Evolutionary conservation across 768 basidiomycete species (phyloP).

Genomic region (Hortiboletus flavorubellus): DNA sequence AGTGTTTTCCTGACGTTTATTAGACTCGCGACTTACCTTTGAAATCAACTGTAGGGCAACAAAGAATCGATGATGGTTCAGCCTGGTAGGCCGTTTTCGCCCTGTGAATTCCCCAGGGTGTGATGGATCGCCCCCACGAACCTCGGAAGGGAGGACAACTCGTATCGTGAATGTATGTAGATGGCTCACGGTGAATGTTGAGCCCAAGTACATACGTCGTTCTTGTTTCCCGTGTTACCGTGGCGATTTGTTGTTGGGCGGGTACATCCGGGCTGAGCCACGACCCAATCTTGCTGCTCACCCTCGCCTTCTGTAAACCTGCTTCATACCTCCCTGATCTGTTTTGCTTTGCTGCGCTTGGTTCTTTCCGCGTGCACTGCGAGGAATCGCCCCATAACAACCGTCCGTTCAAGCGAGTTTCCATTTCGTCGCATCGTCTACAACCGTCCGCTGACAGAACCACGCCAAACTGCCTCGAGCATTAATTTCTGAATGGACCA

Average conservation of each 20-base stretch:
- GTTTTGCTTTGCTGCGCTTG: not conserved
- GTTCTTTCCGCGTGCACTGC: not conserved
- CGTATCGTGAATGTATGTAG: not conserved
- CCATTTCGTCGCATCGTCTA: not conserved
- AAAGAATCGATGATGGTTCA: slow-evolving; percentile 33
- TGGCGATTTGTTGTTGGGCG: slow-evolving; percentile 26
- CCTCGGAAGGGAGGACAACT: not conserved
- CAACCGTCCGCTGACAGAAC: not conserved
- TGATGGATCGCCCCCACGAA: not conserved
- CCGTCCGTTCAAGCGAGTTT: not conserved
- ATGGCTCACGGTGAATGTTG: not conserved
- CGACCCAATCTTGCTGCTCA: slow-evolving; percentile 2
- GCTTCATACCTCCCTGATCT: not conserved
- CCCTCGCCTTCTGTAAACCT: not conserved
- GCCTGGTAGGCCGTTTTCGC: not conserved
- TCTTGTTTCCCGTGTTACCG: slow-evolving; percentile 22
- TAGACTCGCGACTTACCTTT: not conserved
- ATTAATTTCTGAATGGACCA: slow-evolving; percentile 24
- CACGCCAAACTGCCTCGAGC: slow-evolving; percentile 11
- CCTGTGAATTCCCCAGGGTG: not conserved
- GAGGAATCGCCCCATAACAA: not conserved
- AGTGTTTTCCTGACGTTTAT: slow-evolving; percentile 32
- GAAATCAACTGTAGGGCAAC: slow-evolving; percentile 31
- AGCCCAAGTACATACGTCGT: not conserved
- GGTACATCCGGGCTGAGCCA: slow-evolving; percentile 29